Percentiles rank a stretch among this genome's conserved stretches.
Evolutionary conservation across 2,329 filamentous ascomycete species (phyloP).

Genomic region (Taxawa tesnikishii): DNA sequence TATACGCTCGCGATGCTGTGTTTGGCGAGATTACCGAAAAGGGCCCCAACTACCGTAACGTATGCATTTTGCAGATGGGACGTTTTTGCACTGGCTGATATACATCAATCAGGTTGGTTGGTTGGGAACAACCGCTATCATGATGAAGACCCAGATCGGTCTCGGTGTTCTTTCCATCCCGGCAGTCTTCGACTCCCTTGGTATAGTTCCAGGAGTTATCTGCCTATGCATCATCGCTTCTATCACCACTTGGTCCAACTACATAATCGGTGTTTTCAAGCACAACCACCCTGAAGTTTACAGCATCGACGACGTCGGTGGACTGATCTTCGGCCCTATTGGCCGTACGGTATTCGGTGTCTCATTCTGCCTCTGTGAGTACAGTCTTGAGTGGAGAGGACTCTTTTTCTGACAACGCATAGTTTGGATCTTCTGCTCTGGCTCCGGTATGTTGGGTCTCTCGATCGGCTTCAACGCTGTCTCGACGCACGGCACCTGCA

Average conservation of each 20-base stretch:
- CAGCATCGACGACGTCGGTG: constrained; percentile 44
- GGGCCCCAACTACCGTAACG: constrained; percentile 20
- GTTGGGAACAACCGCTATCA: constrained; percentile 30
- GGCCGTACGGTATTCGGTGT: constrained; percentile 38
- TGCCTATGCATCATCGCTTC: constrained; percentile 25
- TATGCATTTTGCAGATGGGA: constrained; percentile 3
- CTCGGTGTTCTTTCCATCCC: constrained; percentile 40
- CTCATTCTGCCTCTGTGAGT: constrained; percentile 21
- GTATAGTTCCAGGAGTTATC: constrained; percentile 37
- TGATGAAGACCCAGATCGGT: constrained; percentile 35
- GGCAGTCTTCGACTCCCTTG: constrained; percentile 30
- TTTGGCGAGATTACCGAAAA: constrained; percentile 23
- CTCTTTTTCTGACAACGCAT: constrained; percentile 5
- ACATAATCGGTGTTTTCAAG: constrained; percentile 41
- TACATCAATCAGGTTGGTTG: constrained; percentile 26
- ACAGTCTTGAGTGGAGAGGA: constrained; percentile 1
- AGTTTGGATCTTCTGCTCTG: constrained; percentile 18
- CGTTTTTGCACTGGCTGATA: constrained; percentile 1
- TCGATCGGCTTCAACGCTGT: constrained; percentile 16
- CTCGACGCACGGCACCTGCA: constrained; percentile 20
- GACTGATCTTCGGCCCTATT: constrained; percentile 39
- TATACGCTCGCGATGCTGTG: constrained; percentile 20
- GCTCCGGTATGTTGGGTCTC: constrained; percentile 22
- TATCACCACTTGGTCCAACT: constrained; percentile 38
- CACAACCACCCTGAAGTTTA: constrained; percentile 42